Evolutionary conservation across 179 eudicot genomes (phyloP), one percentile per base, ranked within the genome.

Genomic region (Pouteria campechiana): DNA sequence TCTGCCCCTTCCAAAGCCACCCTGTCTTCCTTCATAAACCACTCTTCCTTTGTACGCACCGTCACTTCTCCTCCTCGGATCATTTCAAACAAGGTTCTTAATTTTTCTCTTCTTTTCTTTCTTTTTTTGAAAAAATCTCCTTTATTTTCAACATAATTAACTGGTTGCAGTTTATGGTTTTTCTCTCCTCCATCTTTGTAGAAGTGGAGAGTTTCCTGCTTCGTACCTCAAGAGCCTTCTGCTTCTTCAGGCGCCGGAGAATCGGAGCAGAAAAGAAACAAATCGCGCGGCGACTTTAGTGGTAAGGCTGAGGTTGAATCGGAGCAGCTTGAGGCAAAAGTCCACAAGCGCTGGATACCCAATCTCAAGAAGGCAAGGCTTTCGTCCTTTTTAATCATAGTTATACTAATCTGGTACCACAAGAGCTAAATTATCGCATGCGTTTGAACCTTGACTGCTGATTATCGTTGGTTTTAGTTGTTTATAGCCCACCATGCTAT

Each of bases 201-300:
- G 92, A 81, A 55, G 58, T 74, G 82, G 86, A 74, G 54, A 46
- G 34, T 81, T 51, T 63, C 56, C 44, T 78, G 85, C 65, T 74
- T 81, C 69, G 69, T 74, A 60, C 65, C 56, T 28, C 85, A 74
- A 18, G 79, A 78, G 13, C 40, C 63, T 23, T 42, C 70, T 40
- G 39, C 63, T 23, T 42, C 70, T 40, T 56, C 68, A 1, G 79
- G 74, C 39, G 54, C 41, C 29, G 48, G 48, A 40, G 47, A 64
- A 32, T 61, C 63, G 18, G 74, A 72, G 27, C 34, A 17, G 3
- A 43, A 43, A 46, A 82, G 64, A 30, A 68, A 68, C 42, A 52
- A 45, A 40, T 39, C 74, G 47, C 46, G 81, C 5, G 86, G 62
- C 41, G 68, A 61, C 17, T 43, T 54, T 13, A 36, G 21, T 46